phyloP scores from a whole-genome alignment of 2,329 filamentous ascomycete genomes.

The Basipetospora chlamydospora region DNA sequence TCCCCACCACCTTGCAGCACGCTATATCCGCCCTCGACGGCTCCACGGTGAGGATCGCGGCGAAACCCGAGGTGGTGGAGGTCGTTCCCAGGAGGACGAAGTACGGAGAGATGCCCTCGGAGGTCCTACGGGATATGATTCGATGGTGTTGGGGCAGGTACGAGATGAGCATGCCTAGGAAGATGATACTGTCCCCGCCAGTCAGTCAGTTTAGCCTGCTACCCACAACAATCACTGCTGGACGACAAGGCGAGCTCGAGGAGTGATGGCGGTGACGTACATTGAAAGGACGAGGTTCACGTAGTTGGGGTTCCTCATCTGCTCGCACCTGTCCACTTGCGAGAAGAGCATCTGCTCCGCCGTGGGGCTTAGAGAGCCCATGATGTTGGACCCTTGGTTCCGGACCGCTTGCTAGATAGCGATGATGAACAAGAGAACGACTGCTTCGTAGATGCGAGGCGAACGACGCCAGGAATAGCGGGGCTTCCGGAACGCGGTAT shows the following conservation, averaged over 20 bases:
- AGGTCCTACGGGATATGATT: constrained; percentile 72
- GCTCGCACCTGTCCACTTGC: constrained; percentile 6
- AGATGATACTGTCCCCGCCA: constrained; percentile 49
- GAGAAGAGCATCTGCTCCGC: constrained; percentile 2
- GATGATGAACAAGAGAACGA: neutral
- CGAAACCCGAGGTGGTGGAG: constrained; percentile 75
- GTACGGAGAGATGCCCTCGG: constrained; percentile 88
- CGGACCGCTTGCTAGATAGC: neutral
- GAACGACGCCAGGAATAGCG: neutral
- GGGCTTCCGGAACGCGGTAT: neutral
- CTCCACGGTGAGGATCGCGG: constrained; percentile 83
- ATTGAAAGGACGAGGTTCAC: constrained; percentile 8
- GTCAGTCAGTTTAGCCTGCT: neutral
- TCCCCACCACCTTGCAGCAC: constrained; percentile 72
- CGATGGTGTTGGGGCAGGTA: constrained; percentile 92
- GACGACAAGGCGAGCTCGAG: no score
- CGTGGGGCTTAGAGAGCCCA: constrained; percentile 1
- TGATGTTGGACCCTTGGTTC: neutral
- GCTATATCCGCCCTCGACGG: constrained; percentile 67
- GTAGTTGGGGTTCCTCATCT: constrained; percentile 8
- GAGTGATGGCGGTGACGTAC: constrained; percentile 7
- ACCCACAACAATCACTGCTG: no score
- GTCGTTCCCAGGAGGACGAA: constrained; percentile 91
- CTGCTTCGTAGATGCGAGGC: neutral
- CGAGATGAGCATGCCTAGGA: constrained; percentile 78